These are phyloP conservation scores for Aspergillus piperis DNA, from an alignment of 2,329 filamentous ascomycete genomes.

Conservation along the genomic window DNA sequence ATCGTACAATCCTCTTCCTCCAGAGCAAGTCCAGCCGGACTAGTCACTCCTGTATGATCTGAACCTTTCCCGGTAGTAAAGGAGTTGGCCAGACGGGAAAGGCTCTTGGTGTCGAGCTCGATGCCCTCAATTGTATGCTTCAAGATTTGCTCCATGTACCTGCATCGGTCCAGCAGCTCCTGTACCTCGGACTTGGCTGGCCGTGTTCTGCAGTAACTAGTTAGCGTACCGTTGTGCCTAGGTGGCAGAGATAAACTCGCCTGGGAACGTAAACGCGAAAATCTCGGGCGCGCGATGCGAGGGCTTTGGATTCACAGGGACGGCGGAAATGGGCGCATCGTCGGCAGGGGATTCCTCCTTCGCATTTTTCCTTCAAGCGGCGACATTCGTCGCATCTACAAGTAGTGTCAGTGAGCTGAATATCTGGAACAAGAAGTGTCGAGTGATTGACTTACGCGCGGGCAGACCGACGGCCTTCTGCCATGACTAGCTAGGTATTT, in stretches of 20 bases:
- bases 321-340: conserved; percentile 19
- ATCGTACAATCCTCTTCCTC: conserved; percentile 18
- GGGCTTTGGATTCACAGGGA: conserved; percentile 15
- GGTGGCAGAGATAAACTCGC: background rate
- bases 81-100: conserved; percentile 6
- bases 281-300: background rate
- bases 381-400: conserved; percentile 21
- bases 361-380: conserved; percentile 23
- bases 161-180: conserved; percentile 11
- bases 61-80: background rate
- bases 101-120: conserved; percentile 8
- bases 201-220: background rate
- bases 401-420: fast-evolving
- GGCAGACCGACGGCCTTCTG: background rate
- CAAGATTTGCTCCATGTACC: conserved; percentile 18
- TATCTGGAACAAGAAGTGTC: background rate
- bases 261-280: background rate
- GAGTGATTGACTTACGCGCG: background rate
- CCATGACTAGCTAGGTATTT: background rate
- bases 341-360: conserved; percentile 21
- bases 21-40: background rate
- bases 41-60: background rate
- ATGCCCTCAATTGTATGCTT: conserved; percentile 12
- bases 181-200: background rate
- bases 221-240: too few species aligned